phyloP scores from a whole-genome alignment of 176 grass and related monocot genomes.

The Oryza australiensis region DNA sequence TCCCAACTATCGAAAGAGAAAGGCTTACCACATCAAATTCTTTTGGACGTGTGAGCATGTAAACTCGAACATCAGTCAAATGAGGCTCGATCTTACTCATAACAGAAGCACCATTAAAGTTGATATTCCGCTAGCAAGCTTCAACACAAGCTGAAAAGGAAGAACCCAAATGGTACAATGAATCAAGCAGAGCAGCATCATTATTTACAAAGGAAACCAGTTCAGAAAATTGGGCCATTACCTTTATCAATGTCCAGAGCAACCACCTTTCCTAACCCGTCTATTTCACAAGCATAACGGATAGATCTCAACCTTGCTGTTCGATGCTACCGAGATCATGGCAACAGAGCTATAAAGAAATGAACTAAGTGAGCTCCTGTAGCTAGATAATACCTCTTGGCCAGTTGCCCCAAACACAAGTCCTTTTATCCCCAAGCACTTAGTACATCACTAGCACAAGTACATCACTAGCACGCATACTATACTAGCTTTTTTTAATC shows the following conservation, averaged over 20 bases:
- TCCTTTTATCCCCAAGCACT: background rate
- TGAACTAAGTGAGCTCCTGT: background rate
- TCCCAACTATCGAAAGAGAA: background rate
- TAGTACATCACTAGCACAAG: too few relatives aligned
- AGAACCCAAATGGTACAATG: background rate
- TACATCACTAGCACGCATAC: too few relatives aligned
- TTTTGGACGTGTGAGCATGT: conserved; percentile 97
- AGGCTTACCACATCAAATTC: conserved; percentile 90
- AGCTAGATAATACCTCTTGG: background rate
- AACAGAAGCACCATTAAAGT: conserved; percentile 74
- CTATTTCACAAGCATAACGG: conserved; percentile 78
- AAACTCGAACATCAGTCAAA: conserved; percentile 89
- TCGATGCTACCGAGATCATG: background rate
- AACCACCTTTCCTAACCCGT: conserved; percentile 76
- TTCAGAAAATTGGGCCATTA: conserved; percentile 31
- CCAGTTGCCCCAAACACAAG: background rate
- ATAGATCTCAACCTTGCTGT: conserved; percentile 54
- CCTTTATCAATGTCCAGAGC: conserved; percentile 93
- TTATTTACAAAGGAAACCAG: background rate
- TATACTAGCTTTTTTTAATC: too few relatives aligned
- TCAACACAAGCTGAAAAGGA: conserved; percentile 78
- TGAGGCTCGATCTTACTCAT: conserved; percentile 83
- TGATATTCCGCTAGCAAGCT: conserved; percentile 86
- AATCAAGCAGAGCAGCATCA: conserved; percentile 7
- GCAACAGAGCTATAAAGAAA: background rate